Conservation (phyloP, 768 basidiomycete species). For the Daedalea quercina region DNA sequence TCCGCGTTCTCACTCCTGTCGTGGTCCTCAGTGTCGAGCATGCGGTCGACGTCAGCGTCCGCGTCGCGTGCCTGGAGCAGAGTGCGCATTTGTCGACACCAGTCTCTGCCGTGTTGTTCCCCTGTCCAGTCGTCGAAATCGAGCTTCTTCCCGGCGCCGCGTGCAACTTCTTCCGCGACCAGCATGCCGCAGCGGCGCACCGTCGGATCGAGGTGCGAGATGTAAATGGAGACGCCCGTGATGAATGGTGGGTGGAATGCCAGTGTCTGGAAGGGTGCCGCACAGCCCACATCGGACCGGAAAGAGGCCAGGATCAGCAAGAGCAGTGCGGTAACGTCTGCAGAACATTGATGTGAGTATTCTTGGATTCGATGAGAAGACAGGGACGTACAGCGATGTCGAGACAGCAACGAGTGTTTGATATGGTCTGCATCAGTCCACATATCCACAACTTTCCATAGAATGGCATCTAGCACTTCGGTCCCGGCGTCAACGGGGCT, state of each 20-base stretch:
- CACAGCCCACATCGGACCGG: constrained; percentile 25
- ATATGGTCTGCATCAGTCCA: constrained; percentile 81
- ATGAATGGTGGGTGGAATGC: constrained; percentile 59
- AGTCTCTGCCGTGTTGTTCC: constrained; percentile 53
- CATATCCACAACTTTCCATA: constrained; percentile 43
- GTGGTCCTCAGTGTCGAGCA: constrained; percentile 12
- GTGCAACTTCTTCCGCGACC: constrained; percentile 74
- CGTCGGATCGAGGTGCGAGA: constrained; percentile 67
- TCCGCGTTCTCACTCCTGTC: constrained; percentile 2
- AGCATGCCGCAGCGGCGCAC: constrained; percentile 91
- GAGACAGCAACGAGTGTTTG: constrained; percentile 67
- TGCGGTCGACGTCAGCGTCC: constrained; percentile 29
- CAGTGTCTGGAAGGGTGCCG: constrained; percentile 29
- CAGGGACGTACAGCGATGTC: constrained; percentile 62
- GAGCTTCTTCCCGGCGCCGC: constrained; percentile 53
- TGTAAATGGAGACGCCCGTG: constrained; percentile 62
- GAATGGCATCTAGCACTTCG: constrained; percentile 40
- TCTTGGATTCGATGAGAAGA: background rate
- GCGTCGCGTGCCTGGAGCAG: constrained; percentile 46
- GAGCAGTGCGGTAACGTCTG: constrained; percentile 72
- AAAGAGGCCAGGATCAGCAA: constrained; percentile 61
- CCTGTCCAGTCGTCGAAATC: constrained; percentile 85
- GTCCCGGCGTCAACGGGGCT: background rate
- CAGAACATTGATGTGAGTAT: background rate
- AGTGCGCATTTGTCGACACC: constrained; percentile 56